Conservation (phyloP, 2,329 filamentous ascomycete genomes). For the Chaetomium strumarium region DNA sequence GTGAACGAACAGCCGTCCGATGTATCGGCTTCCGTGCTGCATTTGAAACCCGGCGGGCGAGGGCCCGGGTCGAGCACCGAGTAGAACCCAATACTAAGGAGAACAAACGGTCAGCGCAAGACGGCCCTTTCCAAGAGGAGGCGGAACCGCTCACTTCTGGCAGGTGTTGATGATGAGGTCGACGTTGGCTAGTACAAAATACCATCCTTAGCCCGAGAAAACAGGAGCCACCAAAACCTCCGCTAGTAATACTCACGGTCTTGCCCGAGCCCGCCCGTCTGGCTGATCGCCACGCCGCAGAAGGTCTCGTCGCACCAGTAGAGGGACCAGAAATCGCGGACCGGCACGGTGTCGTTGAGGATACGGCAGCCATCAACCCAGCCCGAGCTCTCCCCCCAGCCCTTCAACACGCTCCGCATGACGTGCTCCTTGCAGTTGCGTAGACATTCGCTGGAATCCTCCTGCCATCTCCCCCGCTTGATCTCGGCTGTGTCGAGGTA, state of each 20-base stretch:
- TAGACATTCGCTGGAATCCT: constrained; percentile 33
- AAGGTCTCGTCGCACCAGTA: constrained; percentile 48
- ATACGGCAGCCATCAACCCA: constrained; percentile 30
- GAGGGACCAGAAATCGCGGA: constrained; percentile 37
- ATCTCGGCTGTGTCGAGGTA: constrained; percentile 20
- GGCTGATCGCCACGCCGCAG: constrained; percentile 42
- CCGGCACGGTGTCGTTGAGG: constrained; percentile 23
- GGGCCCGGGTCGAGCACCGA: constrained; percentile 33
- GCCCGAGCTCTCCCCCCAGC: constrained; percentile 26
- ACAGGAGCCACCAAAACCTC: background rate
- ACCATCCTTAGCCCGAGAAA: constrained; percentile 19
- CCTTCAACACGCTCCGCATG: constrained; percentile 26
- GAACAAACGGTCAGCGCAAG: constrained; percentile 9
- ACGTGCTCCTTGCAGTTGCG: constrained; percentile 31
- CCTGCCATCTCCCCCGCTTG: constrained; percentile 21
- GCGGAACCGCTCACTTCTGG: constrained; percentile 37
- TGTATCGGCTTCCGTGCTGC: constrained; percentile 19
- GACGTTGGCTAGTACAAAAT: constrained; percentile 40
- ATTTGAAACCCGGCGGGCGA: constrained; percentile 28
- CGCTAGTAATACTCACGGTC: constrained; percentile 49
- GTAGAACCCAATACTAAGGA: constrained; percentile 28
- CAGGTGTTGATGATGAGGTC: constrained; percentile 47
- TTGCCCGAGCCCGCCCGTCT: constrained; percentile 27
- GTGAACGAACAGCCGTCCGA: constrained; percentile 8
- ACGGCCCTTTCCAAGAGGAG: background rate